Base-by-base conservation (phyloP, 2,329 filamentous ascomycete genomes). In the Hysterium pulicare region DNA sequence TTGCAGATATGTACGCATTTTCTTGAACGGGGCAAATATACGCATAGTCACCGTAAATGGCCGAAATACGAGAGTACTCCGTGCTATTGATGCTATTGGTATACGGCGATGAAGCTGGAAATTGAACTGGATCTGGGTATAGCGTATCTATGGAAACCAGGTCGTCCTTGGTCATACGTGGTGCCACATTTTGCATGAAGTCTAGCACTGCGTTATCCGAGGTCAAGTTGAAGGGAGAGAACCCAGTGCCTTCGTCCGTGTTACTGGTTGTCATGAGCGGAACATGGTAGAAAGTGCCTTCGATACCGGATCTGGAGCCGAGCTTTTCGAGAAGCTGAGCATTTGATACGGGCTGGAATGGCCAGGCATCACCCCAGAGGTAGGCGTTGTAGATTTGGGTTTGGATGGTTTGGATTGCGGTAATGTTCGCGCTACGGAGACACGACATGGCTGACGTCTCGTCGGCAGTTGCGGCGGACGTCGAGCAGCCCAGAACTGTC, bases 301-400 rank as follows among this genome's bases (percentile, higher is more conserved):
- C 58, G 19, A 53, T 41, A 24, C 61, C 61, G 17, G 61, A 64
- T 2, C 46, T 45, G 53, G 33, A 58, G 54, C 15, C 36, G 40
- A 36, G 7, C 24, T 28, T 28, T 48, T 63, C 51, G 48, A 76
- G 59, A 0, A 75, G 43, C 0, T 69, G 69, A 0, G 72, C 73
- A 0, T 71, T 71, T 0, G 72, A 70, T 0, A 69, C 67, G 1
- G 73, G 73, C 38, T 76, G 73, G 55, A 72, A 76, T 0, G 73
- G 72, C 73, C 73, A 76, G 0, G 70, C 75, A 20, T 71, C 55
- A 28, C 63, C 64, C 13, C 64, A 62, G 4, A 68, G 54, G 3
- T 68, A 67, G 0, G 66, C 61, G 2, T 61, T 52, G 42, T 66
- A 74, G 2, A 74, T 41, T 16, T 63, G 61, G 0, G 61, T 59